Percentiles rank a stretch among this genome's conserved stretches.
phyloP scores from a whole-genome alignment of 1,284 basidiomycete species.

The Volvariella surrecta region DNA sequence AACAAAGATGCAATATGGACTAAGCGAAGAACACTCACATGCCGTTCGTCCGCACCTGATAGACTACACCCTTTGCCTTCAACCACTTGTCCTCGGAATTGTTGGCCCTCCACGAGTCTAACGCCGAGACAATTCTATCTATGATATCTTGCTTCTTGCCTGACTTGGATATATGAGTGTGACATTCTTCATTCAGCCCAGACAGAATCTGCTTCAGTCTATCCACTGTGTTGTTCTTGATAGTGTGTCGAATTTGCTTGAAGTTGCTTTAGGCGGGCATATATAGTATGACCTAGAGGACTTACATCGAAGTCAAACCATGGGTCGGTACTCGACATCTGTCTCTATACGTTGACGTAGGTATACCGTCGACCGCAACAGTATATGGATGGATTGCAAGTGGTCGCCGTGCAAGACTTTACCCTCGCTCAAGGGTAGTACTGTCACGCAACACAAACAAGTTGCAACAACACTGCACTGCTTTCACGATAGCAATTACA shows the following conservation, averaged over 20 bases:
- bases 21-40: conserved; percentile 38
- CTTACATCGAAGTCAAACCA: conserved; percentile 60
- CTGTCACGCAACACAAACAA: conserved; percentile 12
- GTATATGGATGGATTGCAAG: conserved; percentile 1
- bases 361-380: conserved; percentile 3
- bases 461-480: conserved; percentile 15
- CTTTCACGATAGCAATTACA: conserved; percentile 3
- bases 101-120: conserved; percentile 50
- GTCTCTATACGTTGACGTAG: neutral
- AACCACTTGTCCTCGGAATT: conserved; percentile 54
- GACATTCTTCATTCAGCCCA: conserved; percentile 68
- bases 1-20: conserved; percentile 4
- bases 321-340: conserved; percentile 38
- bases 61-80: conserved; percentile 53
- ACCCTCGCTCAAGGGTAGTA: conserved; percentile 2
- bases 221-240: conserved; percentile 62
- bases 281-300: conserved; percentile 10
- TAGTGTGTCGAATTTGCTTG: conserved; percentile 30
- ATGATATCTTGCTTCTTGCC: conserved; percentile 83
- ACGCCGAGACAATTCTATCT: conserved; percentile 48
- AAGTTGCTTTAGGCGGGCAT: conserved; percentile 9
- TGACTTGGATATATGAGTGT: conserved; percentile 58
- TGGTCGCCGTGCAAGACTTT: neutral
- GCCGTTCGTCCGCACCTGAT: conserved; percentile 51
- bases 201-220: conserved; percentile 68